These are phyloP conservation scores for Nakaseomyces bracarensis DNA, from an alignment of 1,139 yeast species.

Conservation along the genomic window DNA sequence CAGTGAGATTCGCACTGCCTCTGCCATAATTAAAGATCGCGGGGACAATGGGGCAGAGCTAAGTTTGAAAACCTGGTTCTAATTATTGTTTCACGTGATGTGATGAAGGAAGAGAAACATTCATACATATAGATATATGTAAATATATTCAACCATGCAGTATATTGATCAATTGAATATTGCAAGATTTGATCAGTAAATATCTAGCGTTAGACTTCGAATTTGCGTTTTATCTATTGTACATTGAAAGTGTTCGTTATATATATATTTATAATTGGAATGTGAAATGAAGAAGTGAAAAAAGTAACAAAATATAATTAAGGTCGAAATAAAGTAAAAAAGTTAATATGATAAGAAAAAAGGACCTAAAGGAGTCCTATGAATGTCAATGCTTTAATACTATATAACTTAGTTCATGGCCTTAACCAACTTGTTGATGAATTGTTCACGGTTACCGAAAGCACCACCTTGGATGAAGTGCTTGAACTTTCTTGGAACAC, in stretches of 20 bases:
- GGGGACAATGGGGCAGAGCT: too few relatives aligned
- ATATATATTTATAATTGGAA: not conserved
- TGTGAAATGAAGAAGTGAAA: not conserved
- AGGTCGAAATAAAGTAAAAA: conserved; percentile 1
- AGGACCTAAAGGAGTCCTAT: not conserved
- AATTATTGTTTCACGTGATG: too few relatives aligned
- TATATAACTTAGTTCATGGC: conserved; percentile 67
- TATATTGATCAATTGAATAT: too few relatives aligned
- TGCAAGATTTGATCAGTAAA: too few relatives aligned
- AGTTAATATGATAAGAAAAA: not conserved
- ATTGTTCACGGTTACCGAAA: conserved; percentile 99
- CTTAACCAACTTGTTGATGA: conserved; percentile 96
- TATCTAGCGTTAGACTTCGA: too few relatives aligned
- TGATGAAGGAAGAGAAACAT: too few relatives aligned
- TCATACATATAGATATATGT: too few relatives aligned
- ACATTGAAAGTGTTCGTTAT: not conserved
- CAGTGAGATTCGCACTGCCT: too few relatives aligned
- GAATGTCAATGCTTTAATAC: conserved; percentile 5
- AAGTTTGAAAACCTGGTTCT: too few relatives aligned
- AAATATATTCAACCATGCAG: too few relatives aligned
- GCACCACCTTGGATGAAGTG: conserved; percentile 99
- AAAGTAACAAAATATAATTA: conserved; percentile 3
- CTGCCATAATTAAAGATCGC: too few relatives aligned
- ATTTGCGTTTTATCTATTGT: not conserved
- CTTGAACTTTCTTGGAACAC: conserved; percentile 97